phyloP scores from a whole-genome alignment of 345 rosid genomes.

The Psidium guajava region DNA sequence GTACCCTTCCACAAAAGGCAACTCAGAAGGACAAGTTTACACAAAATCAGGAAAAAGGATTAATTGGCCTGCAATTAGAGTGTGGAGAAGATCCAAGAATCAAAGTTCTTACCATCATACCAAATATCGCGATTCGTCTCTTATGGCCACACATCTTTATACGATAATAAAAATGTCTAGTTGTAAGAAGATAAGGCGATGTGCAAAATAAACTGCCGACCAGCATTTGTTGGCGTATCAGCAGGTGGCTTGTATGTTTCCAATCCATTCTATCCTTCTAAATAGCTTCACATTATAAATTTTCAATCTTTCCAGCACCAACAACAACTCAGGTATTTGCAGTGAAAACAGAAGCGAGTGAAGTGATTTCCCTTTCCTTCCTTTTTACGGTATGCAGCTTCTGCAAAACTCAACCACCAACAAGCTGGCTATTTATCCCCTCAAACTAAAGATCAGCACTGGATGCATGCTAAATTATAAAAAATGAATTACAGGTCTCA shows the following conservation, averaged over 20 bases:
- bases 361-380: not conserved
- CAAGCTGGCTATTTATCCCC: not conserved
- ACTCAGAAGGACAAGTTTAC: not conserved
- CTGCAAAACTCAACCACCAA: not conserved
- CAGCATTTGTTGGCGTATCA: not conserved
- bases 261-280: not conserved
- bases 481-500: constrained; percentile 6
- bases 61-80: not conserved
- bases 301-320: not conserved
- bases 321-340: not conserved
- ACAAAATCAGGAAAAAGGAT: not conserved
- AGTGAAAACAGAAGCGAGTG: not conserved
- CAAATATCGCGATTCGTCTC: not conserved
- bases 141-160: not conserved
- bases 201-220: not conserved
- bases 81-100: not conserved
- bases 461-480: not conserved
- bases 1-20: not conserved
- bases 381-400: not conserved
- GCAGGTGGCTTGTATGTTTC: not conserved
- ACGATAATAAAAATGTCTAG: not conserved
- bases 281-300: not conserved
- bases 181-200: not conserved
- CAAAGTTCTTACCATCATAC: not conserved
- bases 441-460: not conserved